Percentiles rank a stretch among this genome's conserved stretches.
Conservation (phyloP, 1,284 basidiomycete genomes). For the Apiotrichum gamsii region DNA sequence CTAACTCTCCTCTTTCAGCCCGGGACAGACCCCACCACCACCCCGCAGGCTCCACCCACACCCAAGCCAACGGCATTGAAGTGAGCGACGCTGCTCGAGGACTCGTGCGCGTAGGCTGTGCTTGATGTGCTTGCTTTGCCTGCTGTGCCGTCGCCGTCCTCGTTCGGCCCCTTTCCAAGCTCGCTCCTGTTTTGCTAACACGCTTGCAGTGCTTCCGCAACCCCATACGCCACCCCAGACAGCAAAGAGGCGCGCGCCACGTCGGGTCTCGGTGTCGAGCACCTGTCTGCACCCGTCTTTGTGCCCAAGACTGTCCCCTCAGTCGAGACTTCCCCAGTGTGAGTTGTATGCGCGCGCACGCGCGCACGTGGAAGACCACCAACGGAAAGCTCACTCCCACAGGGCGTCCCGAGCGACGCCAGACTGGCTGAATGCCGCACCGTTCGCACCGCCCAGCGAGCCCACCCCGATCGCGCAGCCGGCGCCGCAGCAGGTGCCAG, state of each 20-base stretch:
- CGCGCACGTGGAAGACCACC: no score
- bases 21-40: slow-evolving; percentile 9
- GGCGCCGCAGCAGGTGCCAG: no score
- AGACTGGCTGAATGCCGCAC: slow-evolving; percentile 14
- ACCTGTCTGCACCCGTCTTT: slow-evolving; percentile 64
- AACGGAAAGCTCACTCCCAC: neutral
- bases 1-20: slow-evolving; percentile 1
- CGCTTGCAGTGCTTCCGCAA: slow-evolving; percentile 4
- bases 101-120: no score
- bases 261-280: slow-evolving; percentile 22
- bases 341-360: no score
- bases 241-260: slow-evolving; percentile 48
- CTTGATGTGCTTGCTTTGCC: no score
- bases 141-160: no score
- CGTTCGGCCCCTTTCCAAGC: no score
- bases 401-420: neutral
- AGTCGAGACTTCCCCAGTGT: slow-evolving; percentile 21
- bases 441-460: slow-evolving; percentile 9
- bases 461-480: no score
- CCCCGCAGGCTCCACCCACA: neutral
- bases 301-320: slow-evolving; percentile 59
- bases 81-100: no score
- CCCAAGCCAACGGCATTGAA: slow-evolving; percentile 7
- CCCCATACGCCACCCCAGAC: slow-evolving; percentile 22
- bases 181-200: neutral